phyloP scores from a whole-genome alignment of 2,329 filamentous ascomycete genomes.

The Neonectria hederae region DNA sequence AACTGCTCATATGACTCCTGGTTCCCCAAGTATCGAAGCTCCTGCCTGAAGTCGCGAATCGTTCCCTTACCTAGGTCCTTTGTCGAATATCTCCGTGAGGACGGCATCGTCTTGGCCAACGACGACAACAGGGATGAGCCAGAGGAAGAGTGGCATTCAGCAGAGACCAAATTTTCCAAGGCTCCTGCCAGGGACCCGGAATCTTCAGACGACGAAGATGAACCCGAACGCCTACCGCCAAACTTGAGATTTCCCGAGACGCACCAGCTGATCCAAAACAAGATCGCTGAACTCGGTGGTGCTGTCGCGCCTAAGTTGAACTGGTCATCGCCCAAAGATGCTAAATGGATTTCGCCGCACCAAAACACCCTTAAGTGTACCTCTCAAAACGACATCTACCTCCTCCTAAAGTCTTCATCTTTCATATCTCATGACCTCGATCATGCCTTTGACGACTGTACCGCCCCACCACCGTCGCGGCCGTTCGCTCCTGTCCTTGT shows the following conservation, averaged over 20 bases:
- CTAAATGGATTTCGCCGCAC: constrained; percentile 86
- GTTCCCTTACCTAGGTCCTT: constrained; percentile 81
- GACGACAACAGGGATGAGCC: constrained; percentile 65
- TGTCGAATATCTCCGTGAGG: constrained; percentile 86
- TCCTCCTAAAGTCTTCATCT: constrained; percentile 92
- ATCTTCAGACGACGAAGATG: constrained; percentile 55
- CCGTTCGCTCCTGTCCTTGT: constrained; percentile 81
- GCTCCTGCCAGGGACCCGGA: constrained; percentile 54
- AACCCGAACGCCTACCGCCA: constrained; percentile 53
- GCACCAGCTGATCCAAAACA: constrained; percentile 79
- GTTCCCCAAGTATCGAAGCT: constrained; percentile 84
- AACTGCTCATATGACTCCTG: constrained; percentile 95
- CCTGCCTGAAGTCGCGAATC: constrained; percentile 86
- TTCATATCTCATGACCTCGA: constrained; percentile 95
- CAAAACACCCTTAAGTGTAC: constrained; percentile 92
- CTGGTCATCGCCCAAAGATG: constrained; percentile 97
- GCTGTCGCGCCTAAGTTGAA: constrained; percentile 93
- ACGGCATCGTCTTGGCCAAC: constrained; percentile 88
- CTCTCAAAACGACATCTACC: constrained; percentile 88
- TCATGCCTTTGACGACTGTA: constrained; percentile 84
- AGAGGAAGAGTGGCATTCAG: constrained; percentile 61
- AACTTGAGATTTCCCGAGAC: constrained; percentile 73
- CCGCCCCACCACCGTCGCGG: constrained; percentile 50
- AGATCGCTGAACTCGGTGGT: constrained; percentile 83
- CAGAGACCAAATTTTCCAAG: constrained; percentile 41